Percentiles rank a stretch among this genome's conserved stretches.
phyloP scores from a whole-genome alignment of 768 basidiomycete genomes.

The Leucogyrophana mollusca region DNA sequence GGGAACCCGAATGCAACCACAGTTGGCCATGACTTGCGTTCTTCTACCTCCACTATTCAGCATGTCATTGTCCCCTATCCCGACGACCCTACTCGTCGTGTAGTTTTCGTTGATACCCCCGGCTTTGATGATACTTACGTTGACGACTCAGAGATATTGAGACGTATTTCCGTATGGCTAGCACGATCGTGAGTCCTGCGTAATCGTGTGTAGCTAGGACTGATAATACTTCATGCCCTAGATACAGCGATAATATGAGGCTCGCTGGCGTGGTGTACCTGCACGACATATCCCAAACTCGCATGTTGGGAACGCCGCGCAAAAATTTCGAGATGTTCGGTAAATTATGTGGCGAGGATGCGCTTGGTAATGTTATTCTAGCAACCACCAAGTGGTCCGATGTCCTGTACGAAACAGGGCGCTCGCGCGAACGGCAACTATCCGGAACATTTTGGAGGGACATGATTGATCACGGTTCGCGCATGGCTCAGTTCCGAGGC shows the following conservation, averaged over 20 bases:
- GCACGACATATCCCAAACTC: slow-evolving; percentile 38
- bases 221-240: slow-evolving; percentile 2
- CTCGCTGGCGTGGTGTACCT: slow-evolving; percentile 38
- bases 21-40: slow-evolving; percentile 18
- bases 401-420: slow-evolving; percentile 17
- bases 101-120: slow-evolving; percentile 19
- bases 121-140: slow-evolving; percentile 25
- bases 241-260: slow-evolving; percentile 20
- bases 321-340: slow-evolving; percentile 35
- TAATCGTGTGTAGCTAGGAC: neutral
- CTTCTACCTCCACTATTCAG: slow-evolving; percentile 20
- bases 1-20: neutral
- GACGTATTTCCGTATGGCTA: slow-evolving; percentile 24
- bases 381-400: slow-evolving; percentile 41
- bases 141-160: slow-evolving; percentile 24
- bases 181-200: slow-evolving; percentile 18
- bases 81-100: slow-evolving; percentile 11
- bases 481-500: slow-evolving; percentile 19
- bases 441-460: slow-evolving; percentile 23
- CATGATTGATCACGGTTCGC: slow-evolving; percentile 26
- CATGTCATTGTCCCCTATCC: slow-evolving; percentile 14
- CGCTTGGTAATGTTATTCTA: slow-evolving; percentile 31
- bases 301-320: slow-evolving; percentile 31
- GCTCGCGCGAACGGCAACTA: slow-evolving; percentile 27
- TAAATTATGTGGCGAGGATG: slow-evolving; percentile 22